Evolutionary conservation across 1,284 basidiomycete genomes (phyloP), one percentile per base, ranked within the genome.

Genomic region (Fomes fomentarius): DNA sequence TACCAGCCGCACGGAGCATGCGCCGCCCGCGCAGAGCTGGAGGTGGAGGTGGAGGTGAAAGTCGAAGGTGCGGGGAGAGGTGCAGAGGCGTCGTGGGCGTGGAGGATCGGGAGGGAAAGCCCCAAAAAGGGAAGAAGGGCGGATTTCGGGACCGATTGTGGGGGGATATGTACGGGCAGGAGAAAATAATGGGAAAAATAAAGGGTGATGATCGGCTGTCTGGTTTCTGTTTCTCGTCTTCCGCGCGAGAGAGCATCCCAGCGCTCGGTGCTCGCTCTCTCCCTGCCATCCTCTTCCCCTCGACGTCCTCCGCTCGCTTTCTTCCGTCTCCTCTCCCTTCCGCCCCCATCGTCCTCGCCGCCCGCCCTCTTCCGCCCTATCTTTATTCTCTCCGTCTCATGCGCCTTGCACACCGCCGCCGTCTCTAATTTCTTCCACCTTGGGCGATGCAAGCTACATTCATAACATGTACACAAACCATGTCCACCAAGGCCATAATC

Each of bases 381-480:
- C 58, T 57, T 66, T 63, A 54, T 61, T 65, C 60, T 59, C 54
- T 61, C 56, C 49, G 40, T 55, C 50, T n/a, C 54, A 58, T 58
- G 54, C 58, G 50, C 57, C 52, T 40, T 62, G 65, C 61, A 56
- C 54, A 47, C 62, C 58, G 66, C 57, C 71, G 64, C 68, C 66
- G 55, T 54, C 57, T 50, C 60, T 58, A 61, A 64, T 61, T 56
- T 56, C 62, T 65, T 37, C 26, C 66, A 58, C 67, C 56, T 63
- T 66, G 67, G 71, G 70, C 71, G 66, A 73, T 73, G 72, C 72
- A 71, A 77, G 77, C 74, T 76, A 76, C 81, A 78, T 73, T 67
- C 75, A 78, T 83, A 78, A 77, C 81, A 87, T 87, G 85, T 84
- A 82, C 78, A 73, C 74, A 74, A 71, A 74, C 74, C 78, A 83